Evolutionary conservation across 2,329 filamentous ascomycete genomes (phyloP).

Genomic region (Ophiocordyceps camponoti-saundersi): DNA sequence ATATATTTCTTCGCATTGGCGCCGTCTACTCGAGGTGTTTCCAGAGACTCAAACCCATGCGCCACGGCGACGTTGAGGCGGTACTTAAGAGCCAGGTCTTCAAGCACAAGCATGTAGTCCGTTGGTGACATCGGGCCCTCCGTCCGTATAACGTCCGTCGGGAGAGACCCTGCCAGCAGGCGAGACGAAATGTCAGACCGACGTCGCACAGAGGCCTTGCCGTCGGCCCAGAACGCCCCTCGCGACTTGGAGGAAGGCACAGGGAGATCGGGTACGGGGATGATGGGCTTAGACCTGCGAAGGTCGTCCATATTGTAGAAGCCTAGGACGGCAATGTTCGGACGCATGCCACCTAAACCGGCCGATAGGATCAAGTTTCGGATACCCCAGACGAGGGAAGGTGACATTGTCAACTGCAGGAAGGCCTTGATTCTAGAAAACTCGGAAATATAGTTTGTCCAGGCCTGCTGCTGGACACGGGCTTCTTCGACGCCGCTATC

Average conservation of each 20-base stretch:
- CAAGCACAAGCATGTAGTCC: conserved; percentile 67
- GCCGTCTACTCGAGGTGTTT: conserved; percentile 47
- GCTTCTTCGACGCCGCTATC: conserved; percentile 63
- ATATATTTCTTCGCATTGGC: conserved; percentile 57
- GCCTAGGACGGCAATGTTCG: conserved; percentile 69
- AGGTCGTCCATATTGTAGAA: conserved; percentile 71
- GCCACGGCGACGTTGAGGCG: conserved; percentile 75
- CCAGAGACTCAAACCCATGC: conserved; percentile 61
- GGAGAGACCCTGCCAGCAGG: conserved; percentile 40
- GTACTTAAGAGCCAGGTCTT: conserved; percentile 61
- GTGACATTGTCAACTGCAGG: conserved; percentile 71
- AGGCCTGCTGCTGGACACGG: conserved; percentile 61
- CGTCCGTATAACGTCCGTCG: conserved; percentile 51
- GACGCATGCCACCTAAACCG: conserved; percentile 73
- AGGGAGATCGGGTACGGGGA: conserved; percentile 36
- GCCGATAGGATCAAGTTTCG: conserved; percentile 69
- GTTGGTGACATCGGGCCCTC: conserved; percentile 52
- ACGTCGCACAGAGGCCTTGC: conserved; percentile 17
- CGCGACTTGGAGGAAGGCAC: conserved; percentile 17
- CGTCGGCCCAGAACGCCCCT: conserved; percentile 12
- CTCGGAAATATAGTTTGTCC: conserved; percentile 72
- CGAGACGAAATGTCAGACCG: conserved; percentile 38
- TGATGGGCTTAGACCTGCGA: conserved; percentile 36
- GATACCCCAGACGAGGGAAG: conserved; percentile 68
- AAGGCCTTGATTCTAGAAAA: conserved; percentile 79